A percentile compares a stretch with the other conserved stretches of the same genome.
Evolutionary conservation across 805 yeast genomes (phyloP).

Genomic region (Saccharomycopsis schoenii): DNA sequence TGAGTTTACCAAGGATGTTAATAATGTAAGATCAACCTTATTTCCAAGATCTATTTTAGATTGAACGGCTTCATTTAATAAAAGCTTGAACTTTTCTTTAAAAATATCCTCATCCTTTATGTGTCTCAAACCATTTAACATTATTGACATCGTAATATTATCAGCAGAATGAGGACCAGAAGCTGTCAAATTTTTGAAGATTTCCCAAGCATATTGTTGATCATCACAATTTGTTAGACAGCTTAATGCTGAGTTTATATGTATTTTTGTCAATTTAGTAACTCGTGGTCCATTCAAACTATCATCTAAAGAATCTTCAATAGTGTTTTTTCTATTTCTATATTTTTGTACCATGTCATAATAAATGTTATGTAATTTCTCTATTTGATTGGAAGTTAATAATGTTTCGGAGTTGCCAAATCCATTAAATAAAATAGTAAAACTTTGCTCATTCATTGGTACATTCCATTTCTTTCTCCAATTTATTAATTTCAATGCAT

Average conservation of each 20-base stretch:
- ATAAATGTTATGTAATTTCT: constrained; percentile 21
- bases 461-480: constrained; percentile 56
- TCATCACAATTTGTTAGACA: constrained; percentile 34
- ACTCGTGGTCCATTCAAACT: constrained; percentile 13
- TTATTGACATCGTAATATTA: constrained; percentile 25
- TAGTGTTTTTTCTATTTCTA: constrained; percentile 3
- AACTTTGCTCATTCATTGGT: constrained; percentile 38
- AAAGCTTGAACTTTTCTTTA: not conserved
- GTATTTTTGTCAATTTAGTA: constrained; percentile 27
- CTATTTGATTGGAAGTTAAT: constrained; percentile 29
- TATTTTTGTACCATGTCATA: constrained; percentile 1
- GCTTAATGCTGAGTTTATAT: constrained; percentile 37
- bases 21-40: constrained; percentile 1
- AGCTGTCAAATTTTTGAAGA: constrained; percentile 27
- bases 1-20: not conserved
- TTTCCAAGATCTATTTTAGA: not conserved
- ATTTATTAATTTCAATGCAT: constrained; percentile 40
- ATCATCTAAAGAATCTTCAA: not conserved
- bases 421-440: constrained; percentile 38
- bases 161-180: constrained; percentile 25
- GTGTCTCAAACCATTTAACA: constrained; percentile 21
- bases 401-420: constrained; percentile 28
- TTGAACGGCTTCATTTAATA: not conserved
- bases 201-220: constrained; percentile 29
- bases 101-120: constrained; percentile 1